Conservation (phyloP, 805 yeast genomes). For the Pichia paraexigua region DNA sequence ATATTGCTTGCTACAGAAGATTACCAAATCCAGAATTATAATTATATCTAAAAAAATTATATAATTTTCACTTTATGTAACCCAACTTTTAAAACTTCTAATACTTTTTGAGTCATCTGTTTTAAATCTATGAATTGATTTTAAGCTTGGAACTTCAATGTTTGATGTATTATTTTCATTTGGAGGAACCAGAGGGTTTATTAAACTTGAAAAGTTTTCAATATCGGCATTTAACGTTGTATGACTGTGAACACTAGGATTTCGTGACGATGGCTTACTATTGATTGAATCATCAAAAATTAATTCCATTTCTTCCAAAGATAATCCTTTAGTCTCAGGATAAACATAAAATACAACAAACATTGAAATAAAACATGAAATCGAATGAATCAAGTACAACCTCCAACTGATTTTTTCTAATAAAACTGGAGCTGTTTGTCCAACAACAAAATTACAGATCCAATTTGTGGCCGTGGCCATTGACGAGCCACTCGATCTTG, state of each 20-base stretch:
- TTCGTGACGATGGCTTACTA: conserved; percentile 11
- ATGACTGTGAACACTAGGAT: background rate
- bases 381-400: conserved; percentile 74
- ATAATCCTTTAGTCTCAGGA: conserved; percentile 88
- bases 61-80: background rate
- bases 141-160: conserved; percentile 31
- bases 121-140: conserved; percentile 28
- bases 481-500: conserved; percentile 86
- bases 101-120: conserved; percentile 29
- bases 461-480: conserved; percentile 88
- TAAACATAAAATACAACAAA: conserved; percentile 62
- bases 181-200: background rate
- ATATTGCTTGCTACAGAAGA: conserved; percentile 79
- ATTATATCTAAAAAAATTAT: background rate
- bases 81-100: conserved; percentile 30
- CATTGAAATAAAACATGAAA: conserved; percentile 67
- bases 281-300: conserved; percentile 49
- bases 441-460: conserved; percentile 88
- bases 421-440: conserved; percentile 83
- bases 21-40: conserved; percentile 46
- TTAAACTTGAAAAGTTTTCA: background rate
- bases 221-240: background rate
- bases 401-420: conserved; percentile 73
- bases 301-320: conserved; percentile 86
- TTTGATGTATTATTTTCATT: conserved; percentile 10